A percentile compares a stretch with the other conserved stretches of the same genome.
These are phyloP conservation scores for Colletotrichum tabaci DNA, from an alignment of 2,329 filamentous ascomycete genomes.

Conservation along the genomic window DNA sequence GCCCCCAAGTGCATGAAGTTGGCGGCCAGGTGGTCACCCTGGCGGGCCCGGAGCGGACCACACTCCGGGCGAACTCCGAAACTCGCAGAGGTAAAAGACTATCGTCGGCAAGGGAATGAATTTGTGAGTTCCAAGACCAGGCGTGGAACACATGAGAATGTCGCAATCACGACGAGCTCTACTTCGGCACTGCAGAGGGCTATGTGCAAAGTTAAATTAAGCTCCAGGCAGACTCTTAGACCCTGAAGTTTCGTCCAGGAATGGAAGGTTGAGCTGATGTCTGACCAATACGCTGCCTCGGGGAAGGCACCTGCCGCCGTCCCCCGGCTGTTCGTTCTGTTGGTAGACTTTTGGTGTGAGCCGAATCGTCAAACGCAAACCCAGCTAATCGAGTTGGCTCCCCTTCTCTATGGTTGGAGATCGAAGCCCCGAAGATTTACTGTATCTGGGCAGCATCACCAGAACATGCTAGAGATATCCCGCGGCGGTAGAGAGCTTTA, in stretches of 20 bases:
- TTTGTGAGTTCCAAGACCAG: slow-evolving; percentile 5
- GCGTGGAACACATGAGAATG: not conserved
- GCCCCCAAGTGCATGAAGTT: slow-evolving; percentile 22
- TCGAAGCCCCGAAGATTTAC: slow-evolving; percentile 3
- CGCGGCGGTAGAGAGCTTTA: not conserved
- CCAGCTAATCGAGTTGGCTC: not conserved
- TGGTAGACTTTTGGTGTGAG: not conserved
- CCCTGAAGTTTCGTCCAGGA: slow-evolving; percentile 3
- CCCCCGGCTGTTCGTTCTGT: not conserved
- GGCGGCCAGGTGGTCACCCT: slow-evolving; percentile 8
- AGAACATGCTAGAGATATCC: not conserved
- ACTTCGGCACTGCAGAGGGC: slow-evolving; percentile 22
- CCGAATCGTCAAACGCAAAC: not conserved
- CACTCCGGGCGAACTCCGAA: slow-evolving; percentile 21
- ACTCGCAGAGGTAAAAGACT: not conserved
- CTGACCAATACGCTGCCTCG: not conserved
- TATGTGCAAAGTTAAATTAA: slow-evolving; percentile 1
- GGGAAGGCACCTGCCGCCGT: not conserved
- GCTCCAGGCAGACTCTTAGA: slow-evolving; percentile 3
- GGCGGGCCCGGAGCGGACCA: slow-evolving; percentile 26
- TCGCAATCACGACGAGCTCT: not conserved
- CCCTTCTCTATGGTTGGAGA: not conserved
- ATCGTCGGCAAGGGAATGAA: not conserved
- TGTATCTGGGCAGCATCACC: slow-evolving; percentile 5
- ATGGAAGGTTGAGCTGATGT: slow-evolving; percentile 27